These are phyloP conservation scores for Pleurotus pulmonarius DNA, from an alignment of 768 basidiomycete species.

Conservation along the genomic window DNA sequence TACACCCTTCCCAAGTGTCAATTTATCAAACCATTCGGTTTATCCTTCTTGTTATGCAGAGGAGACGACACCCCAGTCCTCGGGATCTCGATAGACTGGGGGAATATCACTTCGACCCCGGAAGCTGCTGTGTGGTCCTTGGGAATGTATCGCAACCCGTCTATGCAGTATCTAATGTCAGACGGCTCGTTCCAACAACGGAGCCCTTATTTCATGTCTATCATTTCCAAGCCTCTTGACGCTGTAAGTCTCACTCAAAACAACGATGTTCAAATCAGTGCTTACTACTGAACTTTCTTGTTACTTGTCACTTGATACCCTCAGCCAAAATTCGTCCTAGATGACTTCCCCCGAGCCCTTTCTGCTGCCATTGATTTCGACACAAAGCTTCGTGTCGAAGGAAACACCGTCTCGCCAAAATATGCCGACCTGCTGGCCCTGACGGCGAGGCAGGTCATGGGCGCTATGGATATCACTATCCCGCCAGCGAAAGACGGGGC, in stretches of 20 bases:
- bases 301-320: not conserved
- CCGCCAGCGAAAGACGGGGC: conserved; percentile 18
- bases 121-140: conserved; percentile 31
- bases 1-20: no score
- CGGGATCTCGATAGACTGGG: conserved; percentile 44
- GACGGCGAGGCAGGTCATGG: conserved; percentile 41
- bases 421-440: conserved; percentile 41
- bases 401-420: conserved; percentile 29
- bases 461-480: conserved; percentile 43
- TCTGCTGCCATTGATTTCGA: conserved; percentile 36
- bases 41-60: no score
- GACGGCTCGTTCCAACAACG: conserved; percentile 22
- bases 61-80: conserved; percentile 40
- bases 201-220: conserved; percentile 33
- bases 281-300: not conserved
- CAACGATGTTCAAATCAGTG: not conserved
- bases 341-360: conserved; percentile 33
- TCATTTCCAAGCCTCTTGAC: conserved; percentile 22
- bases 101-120: conserved; percentile 26
- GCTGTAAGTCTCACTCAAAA: conserved; percentile 23
- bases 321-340: conserved; percentile 38
- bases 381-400: conserved; percentile 29
- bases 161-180: conserved; percentile 23
- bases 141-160: conserved; percentile 34
- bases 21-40: not conserved